These are phyloP conservation scores for Aspergillus amoenus DNA, from an alignment of 2,329 filamentous ascomycete genomes.

Conservation along the genomic window DNA sequence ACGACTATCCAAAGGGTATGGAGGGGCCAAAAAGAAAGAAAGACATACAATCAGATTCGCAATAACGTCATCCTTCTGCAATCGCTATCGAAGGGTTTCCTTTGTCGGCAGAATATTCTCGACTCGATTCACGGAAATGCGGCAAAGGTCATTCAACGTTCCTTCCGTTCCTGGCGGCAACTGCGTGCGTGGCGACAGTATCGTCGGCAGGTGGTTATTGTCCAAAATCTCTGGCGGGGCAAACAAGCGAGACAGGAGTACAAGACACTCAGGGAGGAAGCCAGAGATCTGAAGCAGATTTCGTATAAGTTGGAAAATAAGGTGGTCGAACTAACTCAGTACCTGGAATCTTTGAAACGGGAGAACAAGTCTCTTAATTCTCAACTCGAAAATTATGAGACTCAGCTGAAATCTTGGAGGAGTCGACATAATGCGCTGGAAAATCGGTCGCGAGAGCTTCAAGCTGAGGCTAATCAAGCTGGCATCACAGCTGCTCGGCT, in stretches of 20 bases:
- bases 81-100: slow-evolving; percentile 85
- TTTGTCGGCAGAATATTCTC: slow-evolving; percentile 87
- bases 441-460: slow-evolving; percentile 85
- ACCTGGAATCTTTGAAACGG: slow-evolving; percentile 83
- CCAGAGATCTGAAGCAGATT: slow-evolving; percentile 97
- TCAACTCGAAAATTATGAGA: slow-evolving; percentile 94
- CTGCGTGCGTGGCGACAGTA: slow-evolving; percentile 82
- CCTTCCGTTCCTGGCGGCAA: slow-evolving; percentile 79
- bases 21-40: slow-evolving; percentile 88
- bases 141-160: slow-evolving; percentile 83
- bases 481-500: slow-evolving; percentile 91
- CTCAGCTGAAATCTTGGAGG: slow-evolving; percentile 94
- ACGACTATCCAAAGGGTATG: slow-evolving; percentile 95
- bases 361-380: slow-evolving; percentile 88
- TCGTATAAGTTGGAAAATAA: slow-evolving; percentile 99
- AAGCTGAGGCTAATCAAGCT: slow-evolving; percentile 95
- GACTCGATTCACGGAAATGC: slow-evolving; percentile 92
- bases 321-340: slow-evolving; percentile 96
- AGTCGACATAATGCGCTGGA: slow-evolving; percentile 87
- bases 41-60: slow-evolving; percentile 73
- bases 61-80: slow-evolving; percentile 85
- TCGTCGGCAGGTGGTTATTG: slow-evolving; percentile 81
- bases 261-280: slow-evolving; percentile 90
- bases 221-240: slow-evolving; percentile 92
- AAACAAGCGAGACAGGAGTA: slow-evolving; percentile 77